phyloP scores from a whole-genome alignment of 2,329 filamentous ascomycete species.

The Aspergillus sp. region DNA sequence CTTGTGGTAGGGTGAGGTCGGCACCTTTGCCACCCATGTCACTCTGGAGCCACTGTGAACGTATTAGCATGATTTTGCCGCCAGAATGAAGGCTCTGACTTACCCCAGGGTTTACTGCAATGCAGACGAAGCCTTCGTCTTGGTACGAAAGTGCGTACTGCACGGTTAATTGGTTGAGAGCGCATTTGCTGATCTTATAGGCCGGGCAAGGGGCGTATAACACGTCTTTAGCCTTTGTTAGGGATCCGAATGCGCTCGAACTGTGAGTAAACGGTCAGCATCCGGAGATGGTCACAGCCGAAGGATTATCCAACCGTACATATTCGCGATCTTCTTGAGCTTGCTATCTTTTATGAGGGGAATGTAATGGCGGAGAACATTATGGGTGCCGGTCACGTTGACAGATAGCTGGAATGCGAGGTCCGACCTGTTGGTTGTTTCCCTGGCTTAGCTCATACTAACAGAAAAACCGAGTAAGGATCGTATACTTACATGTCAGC shows the following conservation, averaged over 20 bases:
- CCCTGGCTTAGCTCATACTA: not conserved
- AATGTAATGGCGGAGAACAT: slow-evolving; percentile 3
- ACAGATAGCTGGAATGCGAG: slow-evolving; percentile 7
- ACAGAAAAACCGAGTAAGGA: too few species aligned
- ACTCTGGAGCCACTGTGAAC: slow-evolving; percentile 7
- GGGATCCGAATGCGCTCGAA: slow-evolving; percentile 7
- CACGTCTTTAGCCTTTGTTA: not conserved
- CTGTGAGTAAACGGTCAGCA: not conserved
- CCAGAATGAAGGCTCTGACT: slow-evolving; percentile 15
- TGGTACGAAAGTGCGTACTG: slow-evolving; percentile 32
- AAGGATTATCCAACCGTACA: not conserved
- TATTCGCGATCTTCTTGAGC: slow-evolving; percentile 8
- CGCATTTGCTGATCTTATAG: slow-evolving; percentile 51
- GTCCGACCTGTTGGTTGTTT: slow-evolving; percentile 1
- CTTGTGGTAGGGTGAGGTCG: slow-evolving; percentile 7
- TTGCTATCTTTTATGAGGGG: slow-evolving; percentile 3
- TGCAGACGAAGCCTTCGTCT: slow-evolving; percentile 44
- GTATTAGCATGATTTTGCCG: not conserved
- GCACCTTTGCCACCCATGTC: slow-evolving; percentile 11
- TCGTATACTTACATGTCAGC: not conserved
- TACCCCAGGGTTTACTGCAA: slow-evolving; percentile 49
- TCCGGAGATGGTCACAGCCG: too few species aligned
- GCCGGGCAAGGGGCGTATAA: slow-evolving; percentile 30
- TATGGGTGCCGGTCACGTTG: slow-evolving; percentile 9
- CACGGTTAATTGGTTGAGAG: slow-evolving; percentile 49